Evolutionary conservation across 202 grass and related monocot genomes (phyloP).

Genomic region (Schoenoplectus triqueter): DNA sequence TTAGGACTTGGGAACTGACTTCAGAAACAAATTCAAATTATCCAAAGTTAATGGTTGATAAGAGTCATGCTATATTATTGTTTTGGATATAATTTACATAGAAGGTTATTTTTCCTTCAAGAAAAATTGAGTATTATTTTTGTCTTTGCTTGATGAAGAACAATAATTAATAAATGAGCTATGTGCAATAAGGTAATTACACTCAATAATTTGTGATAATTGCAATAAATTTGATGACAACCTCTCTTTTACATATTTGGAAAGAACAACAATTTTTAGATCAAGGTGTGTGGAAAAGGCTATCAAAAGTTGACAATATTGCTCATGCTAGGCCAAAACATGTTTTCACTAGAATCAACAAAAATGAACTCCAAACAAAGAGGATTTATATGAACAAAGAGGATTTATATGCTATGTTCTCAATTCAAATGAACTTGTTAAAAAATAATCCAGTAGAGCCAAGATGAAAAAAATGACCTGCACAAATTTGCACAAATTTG

Average conservation of each 20-base stretch:
- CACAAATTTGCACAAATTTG: background rate
- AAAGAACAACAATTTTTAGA: background rate
- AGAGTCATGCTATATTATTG: background rate
- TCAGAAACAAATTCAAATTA: slow-evolving; percentile 8
- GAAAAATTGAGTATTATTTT: background rate
- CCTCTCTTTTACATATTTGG: background rate
- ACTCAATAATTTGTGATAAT: background rate
- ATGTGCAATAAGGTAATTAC: background rate
- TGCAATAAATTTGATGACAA: background rate
- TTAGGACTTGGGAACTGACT: background rate
- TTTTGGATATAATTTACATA: background rate
- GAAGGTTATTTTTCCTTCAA: background rate
- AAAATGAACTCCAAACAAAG: background rate
- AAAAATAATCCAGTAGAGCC: background rate
- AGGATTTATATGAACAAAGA: background rate
- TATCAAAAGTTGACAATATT: background rate
- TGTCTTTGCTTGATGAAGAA: background rate
- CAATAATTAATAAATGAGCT: background rate
- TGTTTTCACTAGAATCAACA: background rate
- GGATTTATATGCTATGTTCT: background rate
- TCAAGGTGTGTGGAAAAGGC: background rate
- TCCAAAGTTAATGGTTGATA: background rate
- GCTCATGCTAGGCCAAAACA: background rate
- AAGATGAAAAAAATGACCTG: background rate
- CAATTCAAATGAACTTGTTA: background rate